Percentiles rank a stretch among this genome's conserved stretches.
Evolutionary conservation across 495 filamentous ascomycete genomes (phyloP).

Genomic region (Aeminium ludgeri): DNA sequence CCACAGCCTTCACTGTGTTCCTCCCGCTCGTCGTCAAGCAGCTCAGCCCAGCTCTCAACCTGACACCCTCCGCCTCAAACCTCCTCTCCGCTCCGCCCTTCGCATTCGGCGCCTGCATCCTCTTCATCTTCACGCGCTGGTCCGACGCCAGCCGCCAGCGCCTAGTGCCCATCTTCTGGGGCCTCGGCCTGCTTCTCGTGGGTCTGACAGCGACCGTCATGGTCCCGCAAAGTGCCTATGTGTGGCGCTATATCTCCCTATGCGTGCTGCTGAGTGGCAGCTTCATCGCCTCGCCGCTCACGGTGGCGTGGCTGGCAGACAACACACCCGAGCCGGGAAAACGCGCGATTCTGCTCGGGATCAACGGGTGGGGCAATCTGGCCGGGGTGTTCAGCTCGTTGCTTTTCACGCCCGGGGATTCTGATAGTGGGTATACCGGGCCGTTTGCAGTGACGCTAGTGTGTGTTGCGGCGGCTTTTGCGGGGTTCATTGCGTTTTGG

Average conservation of each 20-base stretch:
- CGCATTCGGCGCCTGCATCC: conserved; percentile 31
- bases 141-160: conserved; percentile 31
- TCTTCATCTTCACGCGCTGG: conserved; percentile 32
- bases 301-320: conserved; percentile 39
- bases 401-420: conserved; percentile 32
- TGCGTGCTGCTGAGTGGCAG: conserved; percentile 38
- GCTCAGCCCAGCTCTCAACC: conserved; percentile 12
- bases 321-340: conserved; percentile 40
- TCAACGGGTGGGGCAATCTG: conserved; percentile 45
- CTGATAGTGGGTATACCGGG: conserved; percentile 17
- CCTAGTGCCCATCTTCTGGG: conserved; percentile 33
- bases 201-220: conserved; percentile 31
- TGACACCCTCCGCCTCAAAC: conserved; percentile 31
- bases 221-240: conserved; percentile 16
- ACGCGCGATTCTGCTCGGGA: conserved; percentile 35
- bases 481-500: conserved; percentile 28
- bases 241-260: conserved; percentile 32
- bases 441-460: conserved; percentile 31
- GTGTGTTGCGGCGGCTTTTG: conserved; percentile 26
- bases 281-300: conserved; percentile 37
- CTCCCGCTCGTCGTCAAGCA: conserved; percentile 34
- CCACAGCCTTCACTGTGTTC: conserved; percentile 38
- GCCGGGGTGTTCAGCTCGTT: conserved; percentile 34
- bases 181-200: conserved; percentile 30
- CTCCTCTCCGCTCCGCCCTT: conserved; percentile 42